Base-by-base conservation (phyloP, 148 eudicot species). In the Amaranthus cruentus region DNA sequence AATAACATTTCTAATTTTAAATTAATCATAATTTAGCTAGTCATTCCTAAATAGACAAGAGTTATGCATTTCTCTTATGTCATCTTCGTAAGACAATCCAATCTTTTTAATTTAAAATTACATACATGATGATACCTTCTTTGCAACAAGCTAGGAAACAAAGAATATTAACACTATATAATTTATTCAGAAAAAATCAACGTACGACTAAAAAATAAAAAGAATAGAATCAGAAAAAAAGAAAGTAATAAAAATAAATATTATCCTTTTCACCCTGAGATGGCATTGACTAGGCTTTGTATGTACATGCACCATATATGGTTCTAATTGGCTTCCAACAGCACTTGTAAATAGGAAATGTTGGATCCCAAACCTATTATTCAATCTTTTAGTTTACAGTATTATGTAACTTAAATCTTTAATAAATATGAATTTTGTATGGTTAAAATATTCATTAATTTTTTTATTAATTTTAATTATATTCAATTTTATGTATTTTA, bases 231-330 rank as follows among this genome's bases (percentile, higher is more conserved):
- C n/a, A 58, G 62, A n/a, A 58, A 53, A 14, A 42, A 62, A 14
- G 2, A 59, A 59, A 60, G 6, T 3, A 11, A 60, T 5, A 48
- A 49, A 21, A 48, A 3, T 14, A 38, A 38, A 9, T 44, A 58
- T 55, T 56, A 70, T 56, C 73, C 47, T 59, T 73, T 38, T 73
- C 76, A 53, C 43, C 76, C 62, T 73, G 69, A 73, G 61, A 73
- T 73, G 76, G 69, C 76, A 73, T 43, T 63, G 76, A 73, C 76
- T 73, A 73, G 76, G 58, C 66, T 44, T 57, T 59, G 55, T 56
- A 72, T 72, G 74, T 72, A 53, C 59, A 64, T 38, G 76, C 68
- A 73, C 76, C 61, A 62, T 51, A 51, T 48, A 61, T 73, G 60
- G 76, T 73, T 73, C 69, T 28, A 62, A 72, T 49, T 48, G 66